Evolutionary conservation across 495 filamentous ascomycete species (phyloP), one percentile per base, ranked within the genome.

Genomic region (Aspergillus olivimuriae): DNA sequence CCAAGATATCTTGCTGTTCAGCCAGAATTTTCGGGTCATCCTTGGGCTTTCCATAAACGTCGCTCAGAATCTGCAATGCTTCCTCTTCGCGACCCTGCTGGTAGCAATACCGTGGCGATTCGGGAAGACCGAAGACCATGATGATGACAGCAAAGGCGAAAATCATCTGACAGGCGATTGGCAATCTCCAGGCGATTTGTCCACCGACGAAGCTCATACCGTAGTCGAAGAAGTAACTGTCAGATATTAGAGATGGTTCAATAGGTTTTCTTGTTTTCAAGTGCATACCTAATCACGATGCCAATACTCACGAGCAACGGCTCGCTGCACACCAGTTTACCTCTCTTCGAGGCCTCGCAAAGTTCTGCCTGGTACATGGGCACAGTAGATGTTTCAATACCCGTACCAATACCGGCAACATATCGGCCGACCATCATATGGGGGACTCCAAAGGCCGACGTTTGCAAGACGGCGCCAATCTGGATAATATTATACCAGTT

Each of bases 391-490:
- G 69, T 63, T 43, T 75, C 67, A 36, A 68, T 55, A 15, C 74
- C 74, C 39, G 73, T 77, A 4, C 74, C 74, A 18, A 73, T 57
- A 12, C 73, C 73, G 1, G 69, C 65, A 4, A 78, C 55, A 35
- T 74, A 58, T 20, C 72, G 55, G 1, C 73, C 74, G 34, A 75
- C 56, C 34, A 78, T 65, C 30, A 78, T 45, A 49, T 74, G 69
- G 1, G 65, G 53, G 9, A 72, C 55, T 1, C 56, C 64, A 26
- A 56, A 68, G 5, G 73, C 61, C 10, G 61, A 62, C 7, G 61
- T 61, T 40, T 74, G 73, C 10, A 80, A 47, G 2, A 62, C 55
- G 6, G 66, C 66, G 6, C 76, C 75, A 20, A 52, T 44, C 48
- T 51, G 24, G 15, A 12, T n/a, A 15, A 34, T 34, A 14, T 17